Base-by-base conservation (phyloP, 331 rosid species). In the Saraca asoca region DNA sequence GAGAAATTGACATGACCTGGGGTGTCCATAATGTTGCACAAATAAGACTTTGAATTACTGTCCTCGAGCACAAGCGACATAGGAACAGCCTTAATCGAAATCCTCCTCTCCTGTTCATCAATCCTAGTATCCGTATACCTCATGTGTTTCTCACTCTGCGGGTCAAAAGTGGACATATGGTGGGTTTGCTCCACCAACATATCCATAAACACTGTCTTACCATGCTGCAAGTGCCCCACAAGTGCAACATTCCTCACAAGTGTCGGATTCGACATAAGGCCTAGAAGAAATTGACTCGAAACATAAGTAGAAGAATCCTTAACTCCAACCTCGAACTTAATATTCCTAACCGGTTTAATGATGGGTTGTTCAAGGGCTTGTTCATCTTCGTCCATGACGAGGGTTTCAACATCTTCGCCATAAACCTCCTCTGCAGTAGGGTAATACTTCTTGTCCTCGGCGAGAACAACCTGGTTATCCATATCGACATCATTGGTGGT, bases 1-100 rank as follows among this genome's bases (percentile, higher is more conserved):
- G 98, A 93, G 80, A 93, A 93, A 45, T 93, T 93, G 51, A 88
- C 93, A 83, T 93, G 98, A 15, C 97, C 98, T 45, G 98, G 98
- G 0, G 96, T 82, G 48, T 93, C 97, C 91, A 93, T 90, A 45
- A 93, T 68, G 56, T 93, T 93, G 66, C 98, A 93, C 69, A 93
- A 69, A 79, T 85, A 93, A 0, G 97, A 90, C 76, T 93, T 93
- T 0, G 97, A 80, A 51, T 80, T 90, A 72, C 90, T 79, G 69
- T 90, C 98, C 77, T 93, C 98, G 0, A 93, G 88, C 38, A 93
- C 98, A 45, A 93, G 95, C 2, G 98, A 82, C 98, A 93, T 90
- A 0, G 98, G 98, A 77, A 91, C 81, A 0, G 92, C 84, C 64
- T 90, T 93, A 62, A 93, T 93, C 1, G 98, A 93, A 46, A 93